These are phyloP conservation scores for Ampelomyces quisqualis DNA, from an alignment of 2,329 filamentous ascomycete species.

Conservation along the genomic window DNA sequence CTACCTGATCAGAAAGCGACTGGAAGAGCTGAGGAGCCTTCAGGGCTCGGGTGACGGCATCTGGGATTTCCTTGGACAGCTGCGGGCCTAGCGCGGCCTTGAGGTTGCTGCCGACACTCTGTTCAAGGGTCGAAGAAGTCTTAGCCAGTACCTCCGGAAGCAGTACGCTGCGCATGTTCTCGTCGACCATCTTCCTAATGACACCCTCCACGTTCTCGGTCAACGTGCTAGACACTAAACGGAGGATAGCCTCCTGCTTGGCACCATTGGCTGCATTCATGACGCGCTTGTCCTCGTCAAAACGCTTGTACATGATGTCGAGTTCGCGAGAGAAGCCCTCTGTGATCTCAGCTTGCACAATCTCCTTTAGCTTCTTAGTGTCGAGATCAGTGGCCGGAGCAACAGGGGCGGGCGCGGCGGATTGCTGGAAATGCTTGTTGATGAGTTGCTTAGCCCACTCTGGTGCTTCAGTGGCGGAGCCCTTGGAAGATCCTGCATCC, in stretches of 20 bases:
- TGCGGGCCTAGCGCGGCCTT: slow-evolving; percentile 64
- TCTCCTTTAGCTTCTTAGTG: slow-evolving; percentile 56
- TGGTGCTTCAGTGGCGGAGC: slow-evolving; percentile 31
- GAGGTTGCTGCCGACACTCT: slow-evolving; percentile 69
- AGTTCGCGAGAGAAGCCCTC: slow-evolving; percentile 52
- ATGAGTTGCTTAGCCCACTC: slow-evolving; percentile 43
- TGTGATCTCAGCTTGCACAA: slow-evolving; percentile 52
- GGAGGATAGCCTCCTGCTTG: slow-evolving; percentile 69
- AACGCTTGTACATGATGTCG: slow-evolving; percentile 58
- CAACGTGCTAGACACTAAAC: slow-evolving; percentile 66
- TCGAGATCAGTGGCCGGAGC: slow-evolving; percentile 38
- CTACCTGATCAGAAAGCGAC: slow-evolving; percentile 70
- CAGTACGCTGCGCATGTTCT: slow-evolving; percentile 72
- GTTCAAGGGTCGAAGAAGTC: slow-evolving; percentile 67
- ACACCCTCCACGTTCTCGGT: slow-evolving; percentile 74
- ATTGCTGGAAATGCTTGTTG: slow-evolving; percentile 30
- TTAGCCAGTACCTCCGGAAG: slow-evolving; percentile 72
- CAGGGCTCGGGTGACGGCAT: slow-evolving; percentile 65
- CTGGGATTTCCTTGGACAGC: slow-evolving; percentile 73
- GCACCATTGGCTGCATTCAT: slow-evolving; percentile 63
- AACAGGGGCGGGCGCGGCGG: slow-evolving; percentile 14
- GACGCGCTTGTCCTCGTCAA: slow-evolving; percentile 69
- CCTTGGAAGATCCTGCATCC: slow-evolving; percentile 15
- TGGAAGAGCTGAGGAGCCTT: slow-evolving; percentile 73
- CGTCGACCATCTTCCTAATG: slow-evolving; percentile 71